Base-by-base conservation (phyloP, 306 rosid genomes). In the Ziziphus jujuba region DNA sequence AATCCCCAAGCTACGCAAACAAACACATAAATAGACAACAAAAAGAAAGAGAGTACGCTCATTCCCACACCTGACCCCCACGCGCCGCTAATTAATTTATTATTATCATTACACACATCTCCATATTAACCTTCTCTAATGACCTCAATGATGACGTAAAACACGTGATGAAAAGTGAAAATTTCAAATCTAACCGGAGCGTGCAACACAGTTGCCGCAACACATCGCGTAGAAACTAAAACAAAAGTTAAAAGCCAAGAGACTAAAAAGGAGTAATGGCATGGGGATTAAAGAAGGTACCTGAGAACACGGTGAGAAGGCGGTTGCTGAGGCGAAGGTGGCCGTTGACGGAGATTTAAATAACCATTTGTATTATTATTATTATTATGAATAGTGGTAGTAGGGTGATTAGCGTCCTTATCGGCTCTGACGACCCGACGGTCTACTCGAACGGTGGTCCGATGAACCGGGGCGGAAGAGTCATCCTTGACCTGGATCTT, bases 401-500 rank as follows among this genome's bases (percentile, higher is more conserved):
- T n/a, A 24, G 84, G 72, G 47, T 74, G 81, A 72, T 75, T 84
- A 24, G 84, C 65, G 80, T 89, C 90, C 54, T 85, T 92, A 5
- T 90, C 90, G 72, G 84, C 65, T 71, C 90, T 73, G 10, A 92
- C 82, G 12, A 87, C 92, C 78, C 95, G 77, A 14, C 95, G 90
- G 66, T 89, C 96, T 48, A 91, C 90, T 24, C 95, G 91, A 74
- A 81, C 90, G 50, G 92, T 87, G 21, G 90, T 83, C 67, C 85
- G 74, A 17, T 84, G 87, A 77, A 75, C 89, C 78, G 91, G 85
- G 38, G 72, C 81, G 53, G 87, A 43, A 35, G 88, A 76, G 69
- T 84, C 81, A 75, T 89, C 92, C 69, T 84, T 89, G 35, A 81
- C 92, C 88, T 85, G 96, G 49, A 87, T 84, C 86, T 92, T 92